Base-by-base conservation (phyloP, 352 stramenopile species). In the Pythium grandisporangium region DNA sequence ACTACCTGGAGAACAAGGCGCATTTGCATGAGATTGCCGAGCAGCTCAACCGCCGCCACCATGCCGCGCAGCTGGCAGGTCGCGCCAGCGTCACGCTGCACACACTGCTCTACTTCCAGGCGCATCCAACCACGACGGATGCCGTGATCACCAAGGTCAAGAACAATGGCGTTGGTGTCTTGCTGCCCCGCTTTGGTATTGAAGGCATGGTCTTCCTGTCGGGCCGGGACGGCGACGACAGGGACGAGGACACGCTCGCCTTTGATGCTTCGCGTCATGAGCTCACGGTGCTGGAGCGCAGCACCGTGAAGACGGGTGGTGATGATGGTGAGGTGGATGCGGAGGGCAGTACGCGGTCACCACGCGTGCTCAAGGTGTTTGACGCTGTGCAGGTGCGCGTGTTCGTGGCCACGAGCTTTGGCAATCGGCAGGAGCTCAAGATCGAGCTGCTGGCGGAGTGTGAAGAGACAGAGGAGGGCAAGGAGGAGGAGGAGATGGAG, bases 151-250 rank as follows among this genome's bases (percentile, higher is more conserved):
- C 98, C 24, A 95, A 95, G 67, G 86, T 99, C 14, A 87, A 91
- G 61, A 89, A 94, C 42, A 97, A 95, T 42, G 81, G 75, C n/a
- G 77, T 99, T 12, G 85, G 77, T 14, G 95, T 99, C 11, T 76
- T 99, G 49, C 72, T 99, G 40, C 96, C 96, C n/a, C 67, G 94
- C 30, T 99, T 98, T 62, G 97, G 97, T 19, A 98, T 99, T 45
- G 97, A 99, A 81, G 96, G 95, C 29, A 88, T 92, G 54, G 90
- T 98, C 21, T 84, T 90, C 35, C 35, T 98, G 16, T 75, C 76
- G 7, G 66, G 91, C 16, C 87, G 86, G 51, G 63, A 56, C 33
- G 67, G 70, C 29, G 72, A 87, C 40, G 52, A 73, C 27, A 61
- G 74, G 4, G 58, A 76, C 30, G 69, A 84, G 6, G 50, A 80